Conservation (phyloP, 1,284 basidiomycete genomes). For the Cryptococcus jaspeensis region DNA sequence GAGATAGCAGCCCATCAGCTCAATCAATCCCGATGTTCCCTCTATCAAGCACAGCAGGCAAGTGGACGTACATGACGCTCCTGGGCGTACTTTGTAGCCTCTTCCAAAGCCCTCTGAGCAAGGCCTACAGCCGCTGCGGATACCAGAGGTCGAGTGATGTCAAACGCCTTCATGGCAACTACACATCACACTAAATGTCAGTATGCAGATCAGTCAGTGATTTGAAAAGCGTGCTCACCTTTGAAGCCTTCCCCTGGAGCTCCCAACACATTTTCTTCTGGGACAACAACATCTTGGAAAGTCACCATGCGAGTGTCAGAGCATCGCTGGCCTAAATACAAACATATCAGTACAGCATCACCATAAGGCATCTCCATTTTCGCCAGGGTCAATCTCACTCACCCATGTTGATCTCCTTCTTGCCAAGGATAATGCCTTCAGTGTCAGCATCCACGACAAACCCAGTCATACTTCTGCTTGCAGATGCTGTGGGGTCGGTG, state of each 20-base stretch:
- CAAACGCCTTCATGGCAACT: conserved; percentile 57
- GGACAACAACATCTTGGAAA: conserved; percentile 57
- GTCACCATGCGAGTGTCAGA: conserved; percentile 60
- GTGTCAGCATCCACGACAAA: conserved; percentile 59
- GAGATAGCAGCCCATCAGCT: conserved; percentile 1
- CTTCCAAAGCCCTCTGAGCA: conserved; percentile 56
- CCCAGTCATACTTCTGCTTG: conserved; percentile 57
- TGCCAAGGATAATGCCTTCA: conserved; percentile 54
- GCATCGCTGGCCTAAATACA: conserved; percentile 52
- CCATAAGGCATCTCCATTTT: neutral
- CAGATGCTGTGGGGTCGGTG: conserved; percentile 54
- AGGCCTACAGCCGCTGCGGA: conserved; percentile 58
- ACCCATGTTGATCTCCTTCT: conserved; percentile 62
- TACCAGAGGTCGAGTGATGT: conserved; percentile 56
- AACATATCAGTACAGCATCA: neutral
- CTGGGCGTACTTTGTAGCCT: conserved; percentile 58
- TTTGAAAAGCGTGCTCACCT: too few relatives aligned
- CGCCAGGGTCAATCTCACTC: conserved; percentile 2
- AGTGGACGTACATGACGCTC: conserved; percentile 49
- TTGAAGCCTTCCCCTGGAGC: conserved; percentile 58
- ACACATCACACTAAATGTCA: neutral
- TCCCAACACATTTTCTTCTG: conserved; percentile 56
- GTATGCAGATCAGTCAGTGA: neutral
- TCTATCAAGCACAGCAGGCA: too few relatives aligned
- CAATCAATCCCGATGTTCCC: neutral